Base-by-base conservation (phyloP, 345 rosid species). In the Ailanthus altissimus region DNA sequence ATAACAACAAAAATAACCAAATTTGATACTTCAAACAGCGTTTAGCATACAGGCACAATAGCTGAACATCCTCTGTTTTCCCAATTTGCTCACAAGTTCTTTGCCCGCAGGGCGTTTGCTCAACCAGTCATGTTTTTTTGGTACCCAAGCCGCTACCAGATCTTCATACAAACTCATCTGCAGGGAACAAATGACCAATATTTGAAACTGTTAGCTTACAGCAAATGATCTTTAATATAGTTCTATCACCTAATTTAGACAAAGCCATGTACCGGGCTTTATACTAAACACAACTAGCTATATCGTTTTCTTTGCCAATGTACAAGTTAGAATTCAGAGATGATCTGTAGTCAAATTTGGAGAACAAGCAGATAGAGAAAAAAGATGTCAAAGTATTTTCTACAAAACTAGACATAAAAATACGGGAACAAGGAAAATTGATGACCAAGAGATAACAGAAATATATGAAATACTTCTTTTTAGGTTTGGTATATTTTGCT, bases 131-230 rank as follows among this genome's bases (percentile, higher is more conserved):
- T 96, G 98, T 86, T 92, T 91, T 71, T 87, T 86, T 10, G 98
- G 98, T 42, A 96, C 99, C 99, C 99, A 96, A 75, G 97, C 97
- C 38, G 97, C 99, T 56, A 91, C 97, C 84, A 96, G 83, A 86
- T 96, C 99, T 85, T 96, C 99, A 84, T 96, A 96, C 80, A 96
- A 91, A 88, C 97, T 96, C 94, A 96, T 87, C 99, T 92, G 88
- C 81, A 82, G 54, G 75, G 74, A 75, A 74, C 45, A 38, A 25
- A 42, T 20, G n/a, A n/a, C 32, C 28, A 61, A 61, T 32, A 68
- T 20, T 74, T 6, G 59, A 61, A 71, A 74, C 25, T 72, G 32
- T 61, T 47, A 74, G 69, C 15, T 5, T 49, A 47, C 23, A 7
- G 53, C 21, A 62, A 61, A 14, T 13, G 11, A 16, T 70, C 20